Base-by-base conservation (phyloP, 495 filamentous ascomycete genomes). In the Podospora pseudoanserina region DNA sequence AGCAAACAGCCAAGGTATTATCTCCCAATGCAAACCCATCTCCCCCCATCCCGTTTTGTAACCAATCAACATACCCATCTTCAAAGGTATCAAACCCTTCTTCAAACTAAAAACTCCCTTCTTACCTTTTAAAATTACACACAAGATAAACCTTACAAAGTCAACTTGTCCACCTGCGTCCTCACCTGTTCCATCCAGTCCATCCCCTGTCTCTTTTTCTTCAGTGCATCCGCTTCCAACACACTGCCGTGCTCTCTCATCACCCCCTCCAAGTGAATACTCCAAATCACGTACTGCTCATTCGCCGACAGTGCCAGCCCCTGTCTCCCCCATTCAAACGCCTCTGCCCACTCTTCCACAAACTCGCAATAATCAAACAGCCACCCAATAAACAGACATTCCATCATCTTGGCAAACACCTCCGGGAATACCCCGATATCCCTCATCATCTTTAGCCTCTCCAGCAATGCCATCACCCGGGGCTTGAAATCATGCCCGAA, bases 221-320 rank as follows among this genome's bases (percentile, higher is more conserved):
- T 69, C 49, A 77, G 39, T 64, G 70, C 70, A 1, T 73, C 75
- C 2, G 72, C 74, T 44, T 76, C 75, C 32, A 61, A 65, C 0
- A n/a, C 7, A 18, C 59, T 56, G 9, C 74, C 75, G n/a, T 70
- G 49, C 26, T 71, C 53, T 19, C 71, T 49, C 74, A 76, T 75
- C 59, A 76, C 4, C 13, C 63, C 65, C 71, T 77, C 75, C 3
- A 77, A 53, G 16, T 75, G 72, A 20, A 77, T 70, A 6, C 71
- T 72, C 72, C 75, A 77, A 0, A 75, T 59, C 2, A 72, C 66
- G 53, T 72, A 77, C 65, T 77, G 72, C 71, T 75, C 74, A 11
- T 74, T 68, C 1, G 60, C 64, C 15, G 69, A 65, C 55, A 77
- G 20, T 1, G 59, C 60, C 6, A 77, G 62, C 3, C 74, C 75